A percentile compares a stretch with the other conserved stretches of the same genome.
Conservation (phyloP, 169 alveolate genomes). For the Plasmodium adleri region DNA sequence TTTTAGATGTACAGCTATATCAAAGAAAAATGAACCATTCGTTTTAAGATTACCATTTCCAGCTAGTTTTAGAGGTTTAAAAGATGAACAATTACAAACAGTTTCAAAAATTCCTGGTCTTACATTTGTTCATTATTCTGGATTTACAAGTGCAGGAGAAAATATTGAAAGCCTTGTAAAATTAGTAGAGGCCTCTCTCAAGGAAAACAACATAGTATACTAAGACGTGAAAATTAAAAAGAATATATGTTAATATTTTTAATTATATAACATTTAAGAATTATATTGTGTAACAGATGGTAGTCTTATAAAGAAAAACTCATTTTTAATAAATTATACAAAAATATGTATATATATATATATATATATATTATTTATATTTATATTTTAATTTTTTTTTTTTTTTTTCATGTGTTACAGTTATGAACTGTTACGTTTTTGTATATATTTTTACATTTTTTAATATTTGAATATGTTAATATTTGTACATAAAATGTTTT, state of each 20-base stretch:
- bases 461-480: too few relatives aligned
- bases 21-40: conserved; percentile 78
- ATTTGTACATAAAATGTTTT: too few relatives aligned
- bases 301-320: too few relatives aligned
- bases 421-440: too few relatives aligned
- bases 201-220: conserved; percentile 50
- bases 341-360: too few relatives aligned
- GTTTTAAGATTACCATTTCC: conserved; percentile 85
- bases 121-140: conserved; percentile 84
- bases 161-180: conserved; percentile 70
- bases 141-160: conserved; percentile 87
- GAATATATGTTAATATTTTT: neutral
- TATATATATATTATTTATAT: too few relatives aligned
- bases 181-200: conserved; percentile 62
- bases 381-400: too few relatives aligned
- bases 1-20: conserved; percentile 78
- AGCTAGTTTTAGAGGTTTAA: conserved; percentile 82
- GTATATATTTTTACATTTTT: too few relatives aligned
- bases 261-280: neutral
- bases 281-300: too few relatives aligned
- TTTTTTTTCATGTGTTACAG: too few relatives aligned
- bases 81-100: conserved; percentile 78
- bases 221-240: neutral
- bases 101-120: conserved; percentile 83
- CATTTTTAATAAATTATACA: too few relatives aligned